These are phyloP conservation scores for Litchi chinensis DNA, from an alignment of 345 rosid species.

Conservation along the genomic window DNA sequence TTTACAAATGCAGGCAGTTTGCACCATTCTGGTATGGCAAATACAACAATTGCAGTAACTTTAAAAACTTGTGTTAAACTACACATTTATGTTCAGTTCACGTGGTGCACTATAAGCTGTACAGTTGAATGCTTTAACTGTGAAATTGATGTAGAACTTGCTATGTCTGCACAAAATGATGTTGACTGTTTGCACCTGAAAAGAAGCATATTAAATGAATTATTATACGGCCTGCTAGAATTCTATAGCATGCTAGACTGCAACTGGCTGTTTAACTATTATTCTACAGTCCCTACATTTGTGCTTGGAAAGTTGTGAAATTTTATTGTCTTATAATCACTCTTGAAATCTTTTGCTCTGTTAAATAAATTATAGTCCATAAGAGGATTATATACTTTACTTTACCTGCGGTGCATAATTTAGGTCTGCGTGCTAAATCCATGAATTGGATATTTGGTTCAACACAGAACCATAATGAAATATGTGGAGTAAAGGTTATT, in stretches of 20 bases:
- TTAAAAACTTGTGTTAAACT: neutral
- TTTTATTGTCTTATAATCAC: neutral
- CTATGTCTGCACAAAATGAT: neutral
- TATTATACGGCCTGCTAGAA: neutral
- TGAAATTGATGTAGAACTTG: neutral
- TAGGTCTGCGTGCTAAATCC: neutral
- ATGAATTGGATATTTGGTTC: neutral
- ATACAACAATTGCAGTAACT: neutral
- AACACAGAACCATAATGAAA: neutral
- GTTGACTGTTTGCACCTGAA: neutral
- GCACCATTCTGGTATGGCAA: neutral
- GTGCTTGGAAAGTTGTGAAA: neutral
- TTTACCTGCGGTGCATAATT: neutral
- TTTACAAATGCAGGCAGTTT: neutral
- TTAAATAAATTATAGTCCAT: neutral
- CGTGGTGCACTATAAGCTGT: neutral
- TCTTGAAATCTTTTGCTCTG: neutral
- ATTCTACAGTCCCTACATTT: neutral
- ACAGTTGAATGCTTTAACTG: neutral
- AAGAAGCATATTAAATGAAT: neutral
- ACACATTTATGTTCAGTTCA: neutral
- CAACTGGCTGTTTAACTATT: slow-evolving; percentile 3
- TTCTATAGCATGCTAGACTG: neutral
- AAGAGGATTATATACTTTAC: neutral
- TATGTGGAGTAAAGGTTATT: neutral